These are phyloP conservation scores for Cryptococcus sp. DNA, from an alignment of 1,284 basidiomycete genomes.

Conservation along the genomic window DNA sequence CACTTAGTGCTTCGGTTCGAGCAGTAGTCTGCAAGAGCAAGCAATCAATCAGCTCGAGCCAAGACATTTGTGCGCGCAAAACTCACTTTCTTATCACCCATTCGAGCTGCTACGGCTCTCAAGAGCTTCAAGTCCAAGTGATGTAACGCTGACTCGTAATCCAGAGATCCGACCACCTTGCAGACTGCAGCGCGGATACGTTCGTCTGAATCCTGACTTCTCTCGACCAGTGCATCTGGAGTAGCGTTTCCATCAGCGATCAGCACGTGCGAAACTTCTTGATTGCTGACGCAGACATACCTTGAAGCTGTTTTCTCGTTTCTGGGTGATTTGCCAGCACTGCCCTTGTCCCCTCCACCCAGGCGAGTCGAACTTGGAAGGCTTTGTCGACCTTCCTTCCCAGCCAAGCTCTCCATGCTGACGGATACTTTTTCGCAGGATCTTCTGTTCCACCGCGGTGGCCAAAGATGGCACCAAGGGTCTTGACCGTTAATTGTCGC, in stretches of 20 bases:
- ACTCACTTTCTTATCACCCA: conserved; percentile 80
- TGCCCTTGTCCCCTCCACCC: conserved; percentile 70
- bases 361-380: conserved; percentile 69
- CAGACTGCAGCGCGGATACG: conserved; percentile 83
- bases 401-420: conserved; percentile 85
- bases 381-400: conserved; percentile 76
- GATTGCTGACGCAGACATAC: conserved; percentile 51
- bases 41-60: not conserved
- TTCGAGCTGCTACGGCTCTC: conserved; percentile 67
- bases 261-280: conserved; percentile 1
- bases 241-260: not conserved
- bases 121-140: conserved; percentile 71
- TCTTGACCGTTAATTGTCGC: conserved; percentile 75
- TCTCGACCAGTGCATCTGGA: conserved; percentile 66
- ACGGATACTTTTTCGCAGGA: conserved; percentile 75
- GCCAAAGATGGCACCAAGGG: conserved; percentile 86
- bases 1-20: conserved; percentile 75
- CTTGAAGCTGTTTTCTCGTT: conserved; percentile 68
- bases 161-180: conserved; percentile 76
- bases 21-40: conserved; percentile 63
- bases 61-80: not conserved
- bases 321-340: conserved; percentile 70
- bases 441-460: conserved; percentile 61
- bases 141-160: conserved; percentile 87
- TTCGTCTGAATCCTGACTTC: conserved; percentile 86